Percentiles rank a stretch among this genome's conserved stretches.
These are phyloP conservation scores for Carex littledalei DNA, from an alignment of 176 grass and related monocot species.

Conservation along the genomic window DNA sequence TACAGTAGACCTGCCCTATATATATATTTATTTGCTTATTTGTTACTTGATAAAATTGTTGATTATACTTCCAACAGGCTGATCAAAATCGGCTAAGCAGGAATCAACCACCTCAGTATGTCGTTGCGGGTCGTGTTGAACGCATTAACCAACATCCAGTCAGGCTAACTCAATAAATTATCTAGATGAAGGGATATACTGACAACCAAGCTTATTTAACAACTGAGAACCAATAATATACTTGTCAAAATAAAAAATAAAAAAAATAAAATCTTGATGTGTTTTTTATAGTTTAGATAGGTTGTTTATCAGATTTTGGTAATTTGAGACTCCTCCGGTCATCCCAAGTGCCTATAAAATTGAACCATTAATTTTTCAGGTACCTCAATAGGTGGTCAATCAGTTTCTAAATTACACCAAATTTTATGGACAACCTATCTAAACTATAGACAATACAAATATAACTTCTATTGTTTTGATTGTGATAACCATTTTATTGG, in stretches of 20 bases:
- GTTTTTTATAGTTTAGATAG: background rate
- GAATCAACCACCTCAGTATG: conserved; percentile 47
- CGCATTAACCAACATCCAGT: conserved; percentile 92
- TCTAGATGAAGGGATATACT: conserved; percentile 2
- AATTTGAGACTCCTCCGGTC: too few relatives aligned
- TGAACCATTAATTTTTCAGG: background rate
- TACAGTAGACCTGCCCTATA: background rate
- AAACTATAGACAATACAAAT: background rate
- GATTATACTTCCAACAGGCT: conserved; percentile 34
- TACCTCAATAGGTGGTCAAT: background rate
- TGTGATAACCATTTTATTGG: background rate
- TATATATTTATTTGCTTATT: background rate
- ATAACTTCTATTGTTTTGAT: background rate
- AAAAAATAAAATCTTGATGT: background rate
- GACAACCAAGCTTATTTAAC: background rate
- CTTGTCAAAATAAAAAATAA: background rate
- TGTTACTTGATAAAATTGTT: conserved; percentile 10
- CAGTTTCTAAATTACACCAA: too few relatives aligned
- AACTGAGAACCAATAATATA: background rate
- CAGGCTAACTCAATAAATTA: conserved; percentile 22
- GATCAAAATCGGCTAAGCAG: conserved; percentile 49
- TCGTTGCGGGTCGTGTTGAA: conserved; percentile 54
- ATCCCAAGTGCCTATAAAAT: too few relatives aligned
- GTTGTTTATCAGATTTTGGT: too few relatives aligned
- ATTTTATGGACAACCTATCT: background rate